These are phyloP conservation scores for Tricholoma matsutake DNA, from an alignment of 768 basidiomycete species.

Conservation along the genomic window DNA sequence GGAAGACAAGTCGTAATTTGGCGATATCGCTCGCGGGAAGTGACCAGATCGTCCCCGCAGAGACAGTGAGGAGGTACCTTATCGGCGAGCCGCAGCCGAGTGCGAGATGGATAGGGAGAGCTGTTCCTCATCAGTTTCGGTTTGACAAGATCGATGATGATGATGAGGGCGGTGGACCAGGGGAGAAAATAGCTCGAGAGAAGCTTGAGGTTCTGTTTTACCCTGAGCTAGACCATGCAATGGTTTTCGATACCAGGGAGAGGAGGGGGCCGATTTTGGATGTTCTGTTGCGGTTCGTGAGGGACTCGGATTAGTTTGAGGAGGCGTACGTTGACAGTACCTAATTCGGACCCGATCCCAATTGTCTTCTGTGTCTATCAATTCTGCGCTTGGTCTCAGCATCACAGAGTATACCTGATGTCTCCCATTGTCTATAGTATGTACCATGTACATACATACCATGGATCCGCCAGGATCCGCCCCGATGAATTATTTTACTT, in stretches of 20 bases:
- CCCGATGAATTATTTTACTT: too few species aligned
- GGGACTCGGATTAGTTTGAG: not conserved
- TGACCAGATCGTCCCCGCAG: conserved; percentile 40
- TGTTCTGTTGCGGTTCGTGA: conserved; percentile 23
- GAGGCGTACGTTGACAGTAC: not conserved
- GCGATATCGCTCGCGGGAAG: conserved; percentile 34
- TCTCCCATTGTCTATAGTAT: too few species aligned
- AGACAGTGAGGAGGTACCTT: conserved; percentile 33
- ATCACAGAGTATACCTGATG: too few species aligned
- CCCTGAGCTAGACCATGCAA: conserved; percentile 37
- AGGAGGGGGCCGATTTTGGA: conserved; percentile 27
- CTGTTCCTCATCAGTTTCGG: not conserved
- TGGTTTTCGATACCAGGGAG: conserved; percentile 34
- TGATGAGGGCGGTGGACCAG: not conserved
- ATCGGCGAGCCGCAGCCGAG: conserved; percentile 25
- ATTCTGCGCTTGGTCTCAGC: too few species aligned
- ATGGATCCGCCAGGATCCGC: too few species aligned
- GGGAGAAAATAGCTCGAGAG: conserved; percentile 9
- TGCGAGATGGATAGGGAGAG: conserved; percentile 21
- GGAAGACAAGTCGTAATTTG: conserved; percentile 22
- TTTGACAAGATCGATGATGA: not conserved
- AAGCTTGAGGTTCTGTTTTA: conserved; percentile 36
- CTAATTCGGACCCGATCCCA: too few species aligned
- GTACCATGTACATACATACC: too few species aligned
- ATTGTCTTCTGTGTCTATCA: too few species aligned